These are phyloP conservation scores for Sechiopsis laciniata DNA, from an alignment of 306 rosid species.

Conservation along the genomic window DNA sequence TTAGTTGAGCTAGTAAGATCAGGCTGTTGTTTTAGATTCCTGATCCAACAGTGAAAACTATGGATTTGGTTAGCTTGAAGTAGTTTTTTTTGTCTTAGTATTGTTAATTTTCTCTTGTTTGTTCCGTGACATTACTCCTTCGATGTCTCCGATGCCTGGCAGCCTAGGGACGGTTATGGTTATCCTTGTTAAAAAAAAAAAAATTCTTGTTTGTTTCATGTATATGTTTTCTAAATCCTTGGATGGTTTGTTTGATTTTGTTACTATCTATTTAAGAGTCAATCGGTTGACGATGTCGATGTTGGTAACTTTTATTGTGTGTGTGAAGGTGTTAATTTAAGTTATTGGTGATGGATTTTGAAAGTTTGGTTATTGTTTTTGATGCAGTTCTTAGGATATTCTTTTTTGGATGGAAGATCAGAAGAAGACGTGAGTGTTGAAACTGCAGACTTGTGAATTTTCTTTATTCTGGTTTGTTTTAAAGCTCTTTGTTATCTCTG, in stretches of 20 bases:
- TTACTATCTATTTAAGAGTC: neutral
- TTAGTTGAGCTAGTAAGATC: conserved; percentile 3
- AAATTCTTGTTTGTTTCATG: neutral
- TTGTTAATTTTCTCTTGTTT: neutral
- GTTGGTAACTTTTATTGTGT: neutral
- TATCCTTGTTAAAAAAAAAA: no score
- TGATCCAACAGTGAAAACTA: conserved; percentile 13
- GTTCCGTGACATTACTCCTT: no score
- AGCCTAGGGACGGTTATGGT: no score
- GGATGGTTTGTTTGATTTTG: neutral
- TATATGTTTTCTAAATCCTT: conserved; percentile 5
- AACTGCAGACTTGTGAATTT: neutral
- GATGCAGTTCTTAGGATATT: neutral
- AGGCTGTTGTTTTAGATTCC: neutral
- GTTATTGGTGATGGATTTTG: conserved; percentile 8
- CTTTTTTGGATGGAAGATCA: neutral
- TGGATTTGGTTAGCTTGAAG: neutral
- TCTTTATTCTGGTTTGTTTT: neutral
- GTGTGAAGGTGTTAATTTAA: neutral
- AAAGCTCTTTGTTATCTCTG: neutral
- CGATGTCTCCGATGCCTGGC: no score
- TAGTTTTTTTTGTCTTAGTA: neutral
- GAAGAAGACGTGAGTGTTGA: neutral
- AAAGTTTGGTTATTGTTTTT: neutral
- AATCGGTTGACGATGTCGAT: neutral